A percentile compares a stretch with the other conserved stretches of the same genome.
Evolutionary conservation across 2,329 filamentous ascomycete species (phyloP).

Genomic region (Fusarium sp.): DNA sequence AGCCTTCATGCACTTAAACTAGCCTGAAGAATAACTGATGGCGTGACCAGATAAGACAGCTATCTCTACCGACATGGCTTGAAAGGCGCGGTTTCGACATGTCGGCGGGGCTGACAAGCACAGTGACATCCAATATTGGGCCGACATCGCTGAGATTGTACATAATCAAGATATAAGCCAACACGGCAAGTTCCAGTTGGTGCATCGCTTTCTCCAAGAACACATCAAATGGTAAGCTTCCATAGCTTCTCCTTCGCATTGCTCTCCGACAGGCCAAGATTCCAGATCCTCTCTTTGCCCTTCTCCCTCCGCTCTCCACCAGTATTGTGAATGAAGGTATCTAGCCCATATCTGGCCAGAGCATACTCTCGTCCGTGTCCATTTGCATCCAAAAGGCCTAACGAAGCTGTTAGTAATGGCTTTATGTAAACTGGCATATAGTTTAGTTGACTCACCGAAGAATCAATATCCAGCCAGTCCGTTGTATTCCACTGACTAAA

Average conservation of each 20-base stretch:
- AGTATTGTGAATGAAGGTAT: background rate
- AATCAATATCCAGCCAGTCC: constrained; percentile 36
- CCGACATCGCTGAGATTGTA: background rate
- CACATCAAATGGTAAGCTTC: background rate
- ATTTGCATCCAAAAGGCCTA: constrained; percentile 1
- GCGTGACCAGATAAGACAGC: background rate
- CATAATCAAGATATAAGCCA: background rate
- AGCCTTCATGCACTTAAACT: background rate
- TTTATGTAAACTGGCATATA: background rate
- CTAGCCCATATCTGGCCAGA: background rate
- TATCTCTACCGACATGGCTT: background rate
- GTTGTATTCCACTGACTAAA: constrained; percentile 34
- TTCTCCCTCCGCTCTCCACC: background rate
- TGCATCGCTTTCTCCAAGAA: background rate
- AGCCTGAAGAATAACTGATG: background rate
- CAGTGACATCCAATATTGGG: background rate
- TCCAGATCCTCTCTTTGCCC: background rate
- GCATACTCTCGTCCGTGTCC: background rate
- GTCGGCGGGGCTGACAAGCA: background rate
- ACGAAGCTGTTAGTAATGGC: background rate
- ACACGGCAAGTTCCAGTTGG: background rate
- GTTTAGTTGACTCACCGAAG: constrained; percentile 21
- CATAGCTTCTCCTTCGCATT: no score
- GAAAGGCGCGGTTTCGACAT: background rate
- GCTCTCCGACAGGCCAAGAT: no score